These are phyloP conservation scores for Xanthoconium separans DNA, from an alignment of 1,284 basidiomycete species.

Conservation along the genomic window DNA sequence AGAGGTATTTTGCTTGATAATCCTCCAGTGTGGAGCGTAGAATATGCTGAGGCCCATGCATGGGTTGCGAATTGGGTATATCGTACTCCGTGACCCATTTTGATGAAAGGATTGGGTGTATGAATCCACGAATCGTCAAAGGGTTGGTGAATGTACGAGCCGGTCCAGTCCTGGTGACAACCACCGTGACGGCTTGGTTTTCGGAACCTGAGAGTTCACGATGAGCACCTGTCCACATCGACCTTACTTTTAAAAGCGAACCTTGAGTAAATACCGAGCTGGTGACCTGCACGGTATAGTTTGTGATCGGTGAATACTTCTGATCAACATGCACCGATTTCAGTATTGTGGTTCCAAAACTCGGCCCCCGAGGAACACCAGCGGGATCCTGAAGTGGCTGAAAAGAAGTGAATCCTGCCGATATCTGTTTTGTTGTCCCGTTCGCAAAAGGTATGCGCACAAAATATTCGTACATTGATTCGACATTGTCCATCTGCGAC, in stretches of 20 bases:
- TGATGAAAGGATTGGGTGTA: not conserved
- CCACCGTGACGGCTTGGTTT: not conserved
- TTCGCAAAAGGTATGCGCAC: constrained; percentile 5
- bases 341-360: not conserved
- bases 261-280: constrained; percentile 1
- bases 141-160: constrained; percentile 5
- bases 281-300: constrained; percentile 4
- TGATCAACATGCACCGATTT: not conserved
- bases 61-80: not conserved
- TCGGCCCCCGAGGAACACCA: not conserved
- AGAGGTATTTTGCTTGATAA: too few relatives aligned
- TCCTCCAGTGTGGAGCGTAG: not conserved
- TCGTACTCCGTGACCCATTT: constrained; percentile 2
- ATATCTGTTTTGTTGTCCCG: constrained; percentile 4
- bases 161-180: constrained; percentile 8
- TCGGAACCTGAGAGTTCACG: not conserved
- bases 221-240: not conserved
- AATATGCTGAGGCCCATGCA: not conserved
- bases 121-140: not conserved
- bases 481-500: not conserved
- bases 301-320: not conserved
- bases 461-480: constrained; percentile 8
- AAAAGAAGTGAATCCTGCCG: constrained; percentile 3
- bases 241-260: not conserved
- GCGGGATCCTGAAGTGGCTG: constrained; percentile 1